Conservation (phyloP, 768 basidiomycete genomes). For the Tremella yokohamensis region DNA sequence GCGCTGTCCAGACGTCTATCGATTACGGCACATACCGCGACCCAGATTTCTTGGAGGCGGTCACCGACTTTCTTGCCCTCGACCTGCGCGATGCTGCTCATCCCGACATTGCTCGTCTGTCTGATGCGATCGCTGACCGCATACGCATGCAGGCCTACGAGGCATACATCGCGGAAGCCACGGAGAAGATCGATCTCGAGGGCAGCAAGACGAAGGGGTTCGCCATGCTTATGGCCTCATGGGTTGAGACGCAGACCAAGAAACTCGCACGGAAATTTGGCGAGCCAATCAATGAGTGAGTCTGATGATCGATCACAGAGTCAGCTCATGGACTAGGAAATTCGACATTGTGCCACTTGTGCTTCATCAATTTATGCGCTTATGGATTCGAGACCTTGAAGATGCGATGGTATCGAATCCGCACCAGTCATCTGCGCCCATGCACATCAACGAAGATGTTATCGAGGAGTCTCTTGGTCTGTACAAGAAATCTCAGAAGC, state of each 20-base stretch:
- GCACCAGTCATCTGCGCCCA: conserved; percentile 2
- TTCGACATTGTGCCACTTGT: conserved; percentile 34
- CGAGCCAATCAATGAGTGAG: conserved; percentile 74
- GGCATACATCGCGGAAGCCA: conserved; percentile 31
- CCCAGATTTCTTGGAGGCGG: conserved; percentile 23
- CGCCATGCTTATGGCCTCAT: conserved; percentile 64
- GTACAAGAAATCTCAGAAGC: conserved; percentile 70
- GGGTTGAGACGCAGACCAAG: conserved; percentile 82
- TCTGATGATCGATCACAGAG: background rate
- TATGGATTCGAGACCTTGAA: conserved; percentile 35
- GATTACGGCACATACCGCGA: conserved; percentile 15
- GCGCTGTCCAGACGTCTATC: conserved; percentile 23
- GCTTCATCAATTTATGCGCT: conserved; percentile 25
- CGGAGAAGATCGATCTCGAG: conserved; percentile 35
- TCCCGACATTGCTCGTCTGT: conserved; percentile 11
- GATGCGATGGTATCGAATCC: conserved; percentile 19
- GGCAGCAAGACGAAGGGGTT: conserved; percentile 37
- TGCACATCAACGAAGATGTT: conserved; percentile 9
- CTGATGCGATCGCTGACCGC: conserved; percentile 19
- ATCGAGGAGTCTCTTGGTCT: conserved; percentile 76
- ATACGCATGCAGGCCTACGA: conserved; percentile 33
- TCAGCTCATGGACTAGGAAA: conserved; percentile 9
- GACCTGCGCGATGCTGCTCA: conserved; percentile 4
- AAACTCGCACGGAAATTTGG: conserved; percentile 80
- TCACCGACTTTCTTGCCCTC: conserved; percentile 22